Evolutionary conservation across 139 green algal species (phyloP).

Genomic region (Spirogloea muscicola): DNA sequence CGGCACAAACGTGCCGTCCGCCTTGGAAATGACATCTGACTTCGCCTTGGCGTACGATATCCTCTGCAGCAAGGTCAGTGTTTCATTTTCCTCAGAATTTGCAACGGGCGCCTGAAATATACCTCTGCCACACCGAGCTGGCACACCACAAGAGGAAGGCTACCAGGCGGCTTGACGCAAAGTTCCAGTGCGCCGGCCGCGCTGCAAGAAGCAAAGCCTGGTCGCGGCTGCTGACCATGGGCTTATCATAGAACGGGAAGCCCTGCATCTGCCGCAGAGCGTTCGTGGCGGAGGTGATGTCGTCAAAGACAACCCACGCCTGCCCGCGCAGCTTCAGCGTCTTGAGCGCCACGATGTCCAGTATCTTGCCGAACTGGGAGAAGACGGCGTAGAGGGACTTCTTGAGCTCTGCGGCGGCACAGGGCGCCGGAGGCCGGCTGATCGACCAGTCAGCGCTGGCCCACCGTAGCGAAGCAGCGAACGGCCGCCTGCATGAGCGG

Average conservation of each 20-base stretch:
- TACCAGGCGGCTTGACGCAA: too few species aligned
- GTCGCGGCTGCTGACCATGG: too few species aligned
- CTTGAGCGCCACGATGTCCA: slow-evolving; percentile 86
- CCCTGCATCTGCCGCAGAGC: slow-evolving; percentile 86
- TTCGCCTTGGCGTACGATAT: slow-evolving; percentile 85
- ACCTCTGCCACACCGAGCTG: too few species aligned
- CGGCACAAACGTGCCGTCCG: slow-evolving; percentile 74
- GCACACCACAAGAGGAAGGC: too few species aligned
- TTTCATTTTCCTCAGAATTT: too few species aligned
- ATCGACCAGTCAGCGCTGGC: too few species aligned
- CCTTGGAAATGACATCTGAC: slow-evolving; percentile 80
- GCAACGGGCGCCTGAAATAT: too few species aligned
- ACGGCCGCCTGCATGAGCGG: too few species aligned
- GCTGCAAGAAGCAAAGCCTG: too few species aligned
- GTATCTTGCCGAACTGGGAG: slow-evolving; percentile 89
- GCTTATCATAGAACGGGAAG: slow-evolving; percentile 97
- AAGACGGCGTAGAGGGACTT: slow-evolving; percentile 92
- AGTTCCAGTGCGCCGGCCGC: too few species aligned
- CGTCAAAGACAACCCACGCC: slow-evolving; percentile 92
- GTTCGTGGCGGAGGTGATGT: slow-evolving; percentile 71
- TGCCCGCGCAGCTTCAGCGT: slow-evolving; percentile 85
- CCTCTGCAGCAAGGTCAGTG: slow-evolving; percentile 62
- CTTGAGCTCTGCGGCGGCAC: slow-evolving; percentile 87
- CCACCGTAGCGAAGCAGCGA: too few species aligned
- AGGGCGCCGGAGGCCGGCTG: too few species aligned